A percentile compares a stretch with the other conserved stretches of the same genome.
Conservation (phyloP, 2,329 filamentous ascomycete genomes). For the Zopfia rhizophila region DNA sequence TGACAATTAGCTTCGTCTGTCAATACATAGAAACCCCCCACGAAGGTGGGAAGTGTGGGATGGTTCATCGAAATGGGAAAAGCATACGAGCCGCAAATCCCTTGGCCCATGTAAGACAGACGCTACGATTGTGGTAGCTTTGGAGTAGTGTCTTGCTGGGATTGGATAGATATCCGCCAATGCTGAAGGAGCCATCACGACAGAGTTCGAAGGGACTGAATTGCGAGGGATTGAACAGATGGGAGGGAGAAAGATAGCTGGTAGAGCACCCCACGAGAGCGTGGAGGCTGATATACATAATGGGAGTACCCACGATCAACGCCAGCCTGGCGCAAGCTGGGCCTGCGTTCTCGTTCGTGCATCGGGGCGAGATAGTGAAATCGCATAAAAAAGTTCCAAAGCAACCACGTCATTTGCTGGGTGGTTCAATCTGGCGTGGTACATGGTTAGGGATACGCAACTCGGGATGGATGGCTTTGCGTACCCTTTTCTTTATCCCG, state of each 20-base stretch:
- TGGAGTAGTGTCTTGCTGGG: slow-evolving; percentile 50
- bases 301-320: slow-evolving; percentile 39
- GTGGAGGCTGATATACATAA: slow-evolving; percentile 53
- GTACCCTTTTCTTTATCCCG: slow-evolving; percentile 49
- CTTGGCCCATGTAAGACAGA: slow-evolving; percentile 55
- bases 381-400: slow-evolving; percentile 42
- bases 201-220: slow-evolving; percentile 31
- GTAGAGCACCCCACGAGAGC: slow-evolving; percentile 48
- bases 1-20: slow-evolving; percentile 33
- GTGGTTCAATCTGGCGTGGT: slow-evolving; percentile 48
- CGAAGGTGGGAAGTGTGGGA: slow-evolving; percentile 45
- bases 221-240: slow-evolving; percentile 31
- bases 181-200: slow-evolving; percentile 55
- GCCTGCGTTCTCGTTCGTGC: slow-evolving; percentile 43
- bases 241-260: slow-evolving; percentile 37
- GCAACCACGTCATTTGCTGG: slow-evolving; percentile 52
- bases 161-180: slow-evolving; percentile 52
- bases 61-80: slow-evolving; percentile 42
- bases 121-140: slow-evolving; percentile 50
- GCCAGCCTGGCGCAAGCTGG: slow-evolving; percentile 38
- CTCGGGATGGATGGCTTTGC: slow-evolving; percentile 41
- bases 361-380: slow-evolving; percentile 49
- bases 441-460: slow-evolving; percentile 48
- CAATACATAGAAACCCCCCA: slow-evolving; percentile 42
- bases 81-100: slow-evolving; percentile 55